phyloP scores from a whole-genome alignment of 2,329 filamentous ascomycete genomes.

The Tympanopsis confertula region DNA sequence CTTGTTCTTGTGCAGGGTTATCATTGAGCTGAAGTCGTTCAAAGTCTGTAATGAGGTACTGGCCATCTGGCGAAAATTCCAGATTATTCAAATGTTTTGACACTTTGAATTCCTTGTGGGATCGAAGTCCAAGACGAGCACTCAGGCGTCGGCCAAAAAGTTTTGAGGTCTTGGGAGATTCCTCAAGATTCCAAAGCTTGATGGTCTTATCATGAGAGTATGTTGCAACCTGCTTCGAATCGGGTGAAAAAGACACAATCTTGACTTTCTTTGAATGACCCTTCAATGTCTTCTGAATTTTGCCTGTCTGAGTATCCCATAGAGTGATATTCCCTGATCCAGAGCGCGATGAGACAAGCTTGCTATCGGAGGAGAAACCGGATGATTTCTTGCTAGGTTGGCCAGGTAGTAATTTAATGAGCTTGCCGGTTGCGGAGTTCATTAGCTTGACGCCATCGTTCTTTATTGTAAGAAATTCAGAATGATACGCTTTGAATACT shows the following conservation, averaged over 20 bases:
- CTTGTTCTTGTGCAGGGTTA: conserved; percentile 4
- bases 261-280: conserved; percentile 2
- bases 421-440: background rate
- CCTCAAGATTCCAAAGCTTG: conserved; percentile 5
- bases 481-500: no score
- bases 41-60: conserved; percentile 6
- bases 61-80: conserved; percentile 6
- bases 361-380: conserved; percentile 5
- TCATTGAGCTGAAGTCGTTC: conserved; percentile 6
- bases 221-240: conserved; percentile 5
- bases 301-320: conserved; percentile 3
- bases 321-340: conserved; percentile 3
- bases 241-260: conserved; percentile 6
- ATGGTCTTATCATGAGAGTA: conserved; percentile 6
- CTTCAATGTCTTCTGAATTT: conserved; percentile 3
- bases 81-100: conserved; percentile 4
- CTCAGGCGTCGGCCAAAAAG: background rate
- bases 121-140: conserved; percentile 1
- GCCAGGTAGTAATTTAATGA: background rate
- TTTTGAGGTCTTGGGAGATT: conserved; percentile 2
- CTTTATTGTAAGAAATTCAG: no score
- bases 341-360: background rate
- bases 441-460: no score
- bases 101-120: conserved; percentile 1
- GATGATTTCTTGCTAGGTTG: background rate